Evolutionary conservation across 208 protist genomes (phyloP).

Genomic region (Endotrypanum monterogeii): DNA sequence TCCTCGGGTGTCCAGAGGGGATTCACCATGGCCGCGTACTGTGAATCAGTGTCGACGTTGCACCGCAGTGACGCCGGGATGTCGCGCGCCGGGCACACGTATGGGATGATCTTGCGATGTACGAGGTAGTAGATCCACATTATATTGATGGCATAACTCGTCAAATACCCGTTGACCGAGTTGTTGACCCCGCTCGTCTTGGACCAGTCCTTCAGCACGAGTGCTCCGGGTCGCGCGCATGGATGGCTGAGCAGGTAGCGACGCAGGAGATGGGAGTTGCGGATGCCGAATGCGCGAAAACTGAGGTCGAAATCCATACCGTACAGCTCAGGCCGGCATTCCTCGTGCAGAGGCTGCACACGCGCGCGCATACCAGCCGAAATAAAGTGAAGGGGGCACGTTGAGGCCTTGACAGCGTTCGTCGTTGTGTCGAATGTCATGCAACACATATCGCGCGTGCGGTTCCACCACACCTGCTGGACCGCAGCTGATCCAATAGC

Average conservation of each 20-base stretch:
- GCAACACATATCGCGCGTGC: conserved; percentile 62
- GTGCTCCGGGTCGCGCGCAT: conserved; percentile 77
- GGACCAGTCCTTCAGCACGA: conserved; percentile 92
- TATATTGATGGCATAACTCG: conserved; percentile 91
- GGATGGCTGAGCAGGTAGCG: conserved; percentile 82
- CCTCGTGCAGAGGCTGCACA: conserved; percentile 81
- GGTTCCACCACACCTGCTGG: conserved; percentile 91
- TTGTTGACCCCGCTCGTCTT: conserved; percentile 92
- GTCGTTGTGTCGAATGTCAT: conserved; percentile 72
- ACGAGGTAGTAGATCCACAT: conserved; percentile 94
- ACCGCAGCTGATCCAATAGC: conserved; percentile 53
- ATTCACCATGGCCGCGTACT: conserved; percentile 68
- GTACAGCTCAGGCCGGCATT: conserved; percentile 82
- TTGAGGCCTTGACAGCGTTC: conserved; percentile 61
- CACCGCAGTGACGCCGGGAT: conserved; percentile 62
- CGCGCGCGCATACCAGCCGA: conserved; percentile 55
- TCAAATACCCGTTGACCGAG: conserved; percentile 88
- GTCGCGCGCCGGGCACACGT: conserved; percentile 73
- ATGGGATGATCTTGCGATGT: conserved; percentile 66
- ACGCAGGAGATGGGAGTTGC: conserved; percentile 84
- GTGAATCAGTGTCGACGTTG: conserved; percentile 39
- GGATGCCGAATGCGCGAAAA: conserved; percentile 89
- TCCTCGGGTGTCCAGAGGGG: conserved; percentile 28
- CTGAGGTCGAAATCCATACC: conserved; percentile 91
- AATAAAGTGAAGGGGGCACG: conserved; percentile 49